Evolutionary conservation across 2,329 filamentous ascomycete species (phyloP).

Genomic region (Coniochaeta prunicola): DNA sequence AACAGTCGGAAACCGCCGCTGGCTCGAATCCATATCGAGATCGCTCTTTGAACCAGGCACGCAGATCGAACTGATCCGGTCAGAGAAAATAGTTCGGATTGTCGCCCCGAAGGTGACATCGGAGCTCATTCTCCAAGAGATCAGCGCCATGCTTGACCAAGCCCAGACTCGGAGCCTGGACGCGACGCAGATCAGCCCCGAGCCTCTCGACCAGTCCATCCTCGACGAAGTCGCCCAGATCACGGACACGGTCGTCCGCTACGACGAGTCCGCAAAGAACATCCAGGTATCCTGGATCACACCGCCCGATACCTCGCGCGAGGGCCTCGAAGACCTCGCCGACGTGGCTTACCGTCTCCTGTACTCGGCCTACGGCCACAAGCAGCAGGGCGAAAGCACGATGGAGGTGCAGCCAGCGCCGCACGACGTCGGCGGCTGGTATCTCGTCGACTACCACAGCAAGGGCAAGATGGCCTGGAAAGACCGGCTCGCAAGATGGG

Average conservation of each 20-base stretch:
- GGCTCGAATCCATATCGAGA: slow-evolving; percentile 22
- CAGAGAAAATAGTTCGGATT: slow-evolving; percentile 23
- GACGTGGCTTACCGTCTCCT: slow-evolving; percentile 41
- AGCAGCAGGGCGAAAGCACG: slow-evolving; percentile 4
- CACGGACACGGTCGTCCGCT: slow-evolving; percentile 29
- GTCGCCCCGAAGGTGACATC: slow-evolving; percentile 26
- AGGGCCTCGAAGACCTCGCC: slow-evolving; percentile 28
- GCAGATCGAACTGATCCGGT: slow-evolving; percentile 27
- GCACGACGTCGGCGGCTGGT: slow-evolving; percentile 14
- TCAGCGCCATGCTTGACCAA: slow-evolving; percentile 22
- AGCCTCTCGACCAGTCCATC: slow-evolving; percentile 15
- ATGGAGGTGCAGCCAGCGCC: slow-evolving; percentile 13
- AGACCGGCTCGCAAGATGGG: slow-evolving; percentile 24
- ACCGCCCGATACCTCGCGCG: slow-evolving; percentile 9
- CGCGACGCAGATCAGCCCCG: slow-evolving; percentile 14
- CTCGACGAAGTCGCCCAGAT: slow-evolving; percentile 29
- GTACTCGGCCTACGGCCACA: slow-evolving; percentile 21
- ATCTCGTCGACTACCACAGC: slow-evolving; percentile 20
- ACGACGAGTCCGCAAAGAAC: slow-evolving; percentile 20
- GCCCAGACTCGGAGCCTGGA: slow-evolving; percentile 17
- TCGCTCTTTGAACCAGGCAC: slow-evolving; percentile 24
- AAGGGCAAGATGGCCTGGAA: slow-evolving; percentile 28
- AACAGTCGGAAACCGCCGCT: slow-evolving; percentile 26
- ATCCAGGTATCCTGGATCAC: slow-evolving; percentile 36
- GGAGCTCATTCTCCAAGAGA: slow-evolving; percentile 24